phyloP scores from a whole-genome alignment of 805 yeast species.

The Millerozyma miso region DNA sequence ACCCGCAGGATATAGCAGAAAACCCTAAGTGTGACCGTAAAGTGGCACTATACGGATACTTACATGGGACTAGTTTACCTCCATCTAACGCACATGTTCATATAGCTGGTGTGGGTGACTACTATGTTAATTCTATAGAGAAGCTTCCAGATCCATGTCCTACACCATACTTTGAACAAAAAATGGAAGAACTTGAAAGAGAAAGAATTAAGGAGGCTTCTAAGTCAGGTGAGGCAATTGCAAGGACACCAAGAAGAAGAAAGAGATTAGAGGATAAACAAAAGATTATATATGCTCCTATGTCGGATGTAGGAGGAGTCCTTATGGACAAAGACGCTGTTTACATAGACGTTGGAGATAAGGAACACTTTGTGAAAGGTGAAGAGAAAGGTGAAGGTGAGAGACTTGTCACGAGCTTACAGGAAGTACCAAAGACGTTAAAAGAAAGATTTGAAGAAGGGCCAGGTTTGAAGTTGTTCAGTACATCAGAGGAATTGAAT shows the following conservation, averaged over 20 bases:
- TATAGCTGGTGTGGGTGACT: conserved; percentile 94
- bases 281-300: conserved; percentile 94
- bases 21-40: conserved; percentile 84
- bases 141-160: conserved; percentile 98
- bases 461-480: conserved; percentile 73
- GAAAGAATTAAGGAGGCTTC: conserved; percentile 66
- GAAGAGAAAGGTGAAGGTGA: conserved; percentile 82
- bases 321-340: conserved; percentile 97
- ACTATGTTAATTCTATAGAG: conserved; percentile 69
- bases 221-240: conserved; percentile 51
- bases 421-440: conserved; percentile 59
- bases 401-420: conserved; percentile 75
- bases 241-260: conserved; percentile 61
- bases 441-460: conserved; percentile 55
- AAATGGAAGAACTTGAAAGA: conserved; percentile 73
- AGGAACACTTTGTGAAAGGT: conserved; percentile 54
- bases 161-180: conserved; percentile 88
- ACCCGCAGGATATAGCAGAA: conserved; percentile 74
- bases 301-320: conserved; percentile 99
- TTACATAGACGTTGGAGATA: conserved; percentile 74
- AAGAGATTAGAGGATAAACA: conserved; percentile 91
- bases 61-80: conserved; percentile 89
- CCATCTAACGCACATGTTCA: conserved; percentile 71
- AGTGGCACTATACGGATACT: conserved; percentile 87
- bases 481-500: conserved; percentile 50